Evolutionary conservation across 2,329 filamentous ascomycete species (phyloP), one percentile per base, ranked within the genome.

Genomic region (Xylariaceae sp.): DNA sequence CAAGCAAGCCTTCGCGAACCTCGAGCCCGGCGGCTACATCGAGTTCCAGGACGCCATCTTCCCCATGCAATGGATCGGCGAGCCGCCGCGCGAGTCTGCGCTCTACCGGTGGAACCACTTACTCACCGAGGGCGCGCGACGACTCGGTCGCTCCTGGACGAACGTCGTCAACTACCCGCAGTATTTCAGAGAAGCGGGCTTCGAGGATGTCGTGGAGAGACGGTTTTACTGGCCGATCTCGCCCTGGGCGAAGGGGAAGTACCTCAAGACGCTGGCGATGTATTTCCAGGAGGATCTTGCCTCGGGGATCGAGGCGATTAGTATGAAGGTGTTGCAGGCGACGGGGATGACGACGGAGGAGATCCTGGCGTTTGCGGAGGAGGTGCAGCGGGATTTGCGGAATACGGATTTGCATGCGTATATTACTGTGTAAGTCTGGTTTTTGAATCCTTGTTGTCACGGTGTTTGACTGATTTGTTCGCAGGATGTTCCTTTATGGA

Each of bases 1-100:
- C 55, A 64, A 68, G 15, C 76, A 81, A 66, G 75, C 75, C 1
- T 82, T 74, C 64, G 69, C 75, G 60, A 75, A 69, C 60, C 65
- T 73, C 1, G 70, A 70, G 17, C 75, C 76, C 0, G 76, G 76
- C 1, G 76, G 74, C 4, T 72, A 64, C 57, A 67, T 76, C 51
- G 76, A 78, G 62, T 68, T 72, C n/a, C 69, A 71, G 34, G 69
- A 77, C 52, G 66, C 65, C 0, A 41, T 69, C 37, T 70, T 72
- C 55, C 69, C 68, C 7, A 64, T 72, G 62, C 55, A 60, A 57
- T 72, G 69, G 61, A 64, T 69, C 23, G 71, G 70, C 44, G 71
- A 67, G 8, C 69, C 71, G 4, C 71, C 69, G n/a, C 68, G 64
- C 45, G 69, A 67, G n/a, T 70, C 68, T 1, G 66, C 67, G 2